Evolutionary conservation across 257 asterid species (phyloP).

Genomic region (Sherardia arvensis): DNA sequence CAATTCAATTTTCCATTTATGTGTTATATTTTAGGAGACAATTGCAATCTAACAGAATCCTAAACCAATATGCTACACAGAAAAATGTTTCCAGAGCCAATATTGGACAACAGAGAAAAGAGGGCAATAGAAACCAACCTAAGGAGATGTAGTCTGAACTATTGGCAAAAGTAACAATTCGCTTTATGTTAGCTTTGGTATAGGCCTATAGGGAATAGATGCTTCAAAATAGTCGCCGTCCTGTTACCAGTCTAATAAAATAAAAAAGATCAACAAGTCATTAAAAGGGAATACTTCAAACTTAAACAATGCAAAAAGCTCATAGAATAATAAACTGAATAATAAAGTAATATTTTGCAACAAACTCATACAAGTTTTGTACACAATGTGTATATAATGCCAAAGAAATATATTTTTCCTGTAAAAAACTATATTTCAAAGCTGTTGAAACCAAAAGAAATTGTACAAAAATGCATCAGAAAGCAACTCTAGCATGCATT

Average conservation of each 20-base stretch:
- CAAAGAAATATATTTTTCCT: background rate
- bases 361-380: background rate
- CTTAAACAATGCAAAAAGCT: too few relatives aligned
- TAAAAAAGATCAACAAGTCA: conserved; percentile 12
- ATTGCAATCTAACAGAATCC: too few relatives aligned
- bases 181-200: conserved; percentile 83
- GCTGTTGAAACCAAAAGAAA: background rate
- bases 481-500: background rate
- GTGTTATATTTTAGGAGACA: background rate
- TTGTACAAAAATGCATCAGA: background rate
- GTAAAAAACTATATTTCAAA: too few relatives aligned
- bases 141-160: conserved; percentile 74
- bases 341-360: background rate
- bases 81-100: background rate
- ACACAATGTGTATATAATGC: too few relatives aligned
- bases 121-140: conserved; percentile 36
- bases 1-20: background rate
- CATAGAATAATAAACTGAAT: background rate
- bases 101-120: background rate
- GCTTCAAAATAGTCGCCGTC: conserved; percentile 72
- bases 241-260: conserved; percentile 73
- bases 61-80: too few relatives aligned
- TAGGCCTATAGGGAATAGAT: conserved; percentile 94
- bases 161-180: conserved; percentile 72
- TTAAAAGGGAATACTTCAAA: background rate